Evolutionary conservation across 2,329 filamentous ascomycete species (phyloP).

Genomic region (Epichloe typhina): DNA sequence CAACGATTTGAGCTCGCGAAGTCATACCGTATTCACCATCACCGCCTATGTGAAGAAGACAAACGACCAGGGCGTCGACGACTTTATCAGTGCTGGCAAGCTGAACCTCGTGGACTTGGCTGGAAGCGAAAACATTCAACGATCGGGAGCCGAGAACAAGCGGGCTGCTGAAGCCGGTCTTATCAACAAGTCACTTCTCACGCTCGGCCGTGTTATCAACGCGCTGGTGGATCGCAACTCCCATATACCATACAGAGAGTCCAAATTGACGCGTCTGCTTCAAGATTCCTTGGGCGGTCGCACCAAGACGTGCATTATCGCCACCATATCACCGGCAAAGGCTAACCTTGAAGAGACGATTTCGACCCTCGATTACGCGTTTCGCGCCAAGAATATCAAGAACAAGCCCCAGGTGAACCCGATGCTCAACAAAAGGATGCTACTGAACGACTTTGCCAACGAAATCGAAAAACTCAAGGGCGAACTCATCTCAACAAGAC

Average conservation of each 20-base stretch:
- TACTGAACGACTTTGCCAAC: conserved; percentile 76
- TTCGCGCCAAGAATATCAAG: conserved; percentile 93
- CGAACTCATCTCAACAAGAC: conserved; percentile 81
- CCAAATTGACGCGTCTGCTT: conserved; percentile 83
- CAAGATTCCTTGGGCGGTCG: conserved; percentile 93
- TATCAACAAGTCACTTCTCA: conserved; percentile 96
- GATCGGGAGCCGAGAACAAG: conserved; percentile 96
- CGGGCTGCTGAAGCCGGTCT: conserved; percentile 87
- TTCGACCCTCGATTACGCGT: conserved; percentile 94
- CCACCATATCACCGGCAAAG: conserved; percentile 86
- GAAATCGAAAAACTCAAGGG: conserved; percentile 94
- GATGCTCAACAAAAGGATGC: conserved; percentile 80
- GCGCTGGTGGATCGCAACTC: conserved; percentile 79
- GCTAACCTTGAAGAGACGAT: conserved; percentile 97
- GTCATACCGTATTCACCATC: conserved; percentile 95
- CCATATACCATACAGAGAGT: conserved; percentile 88
- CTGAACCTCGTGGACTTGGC: conserved; percentile 93
- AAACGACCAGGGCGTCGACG: conserved; percentile 72
- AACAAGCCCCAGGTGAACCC: conserved; percentile 96
- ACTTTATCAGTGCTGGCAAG: conserved; percentile 83
- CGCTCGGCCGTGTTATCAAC: conserved; percentile 92
- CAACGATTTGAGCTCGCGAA: conserved; percentile 93
- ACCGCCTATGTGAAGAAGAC: conserved; percentile 79
- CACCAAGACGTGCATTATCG: conserved; percentile 98
- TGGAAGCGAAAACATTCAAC: conserved; percentile 93